These are phyloP conservation scores for Pseudopyricularia javanii DNA, from an alignment of 2,329 filamentous ascomycete species.

Conservation along the genomic window DNA sequence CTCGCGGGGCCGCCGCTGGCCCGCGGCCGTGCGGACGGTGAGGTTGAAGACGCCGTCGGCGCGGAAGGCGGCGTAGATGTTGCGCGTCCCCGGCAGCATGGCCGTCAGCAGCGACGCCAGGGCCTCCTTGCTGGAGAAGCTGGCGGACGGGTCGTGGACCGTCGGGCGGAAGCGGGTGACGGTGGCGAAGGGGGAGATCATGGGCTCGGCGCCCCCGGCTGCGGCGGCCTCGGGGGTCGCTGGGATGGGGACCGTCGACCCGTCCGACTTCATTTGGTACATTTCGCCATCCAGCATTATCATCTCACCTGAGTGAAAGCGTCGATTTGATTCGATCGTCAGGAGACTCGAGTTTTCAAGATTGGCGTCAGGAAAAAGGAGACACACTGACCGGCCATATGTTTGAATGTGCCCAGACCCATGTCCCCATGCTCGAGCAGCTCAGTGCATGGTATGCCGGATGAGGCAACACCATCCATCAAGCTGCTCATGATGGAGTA, in stretches of 20 bases:
- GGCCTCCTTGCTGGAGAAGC: slow-evolving; percentile 14
- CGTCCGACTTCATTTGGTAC: slow-evolving; percentile 22
- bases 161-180: slow-evolving; percentile 18
- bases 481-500: slow-evolving; percentile 21
- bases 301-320: slow-evolving; percentile 21
- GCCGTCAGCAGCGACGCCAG: slow-evolving; percentile 11
- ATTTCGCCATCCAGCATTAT: slow-evolving; percentile 18
- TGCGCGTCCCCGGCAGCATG: slow-evolving; percentile 14
- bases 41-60: slow-evolving; percentile 17
- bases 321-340: background rate
- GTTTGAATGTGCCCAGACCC: slow-evolving; percentile 20
- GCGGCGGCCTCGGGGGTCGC: slow-evolving; percentile 6
- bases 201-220: slow-evolving; percentile 7
- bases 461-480: slow-evolving; percentile 20
- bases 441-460: slow-evolving; percentile 15
- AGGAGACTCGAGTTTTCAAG: background rate
- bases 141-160: slow-evolving; percentile 3
- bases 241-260: slow-evolving; percentile 9
- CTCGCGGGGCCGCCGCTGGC: slow-evolving; percentile 15
- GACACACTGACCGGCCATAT: slow-evolving; percentile 10
- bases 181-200: slow-evolving; percentile 19
- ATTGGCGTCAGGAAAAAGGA: background rate
- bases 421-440: slow-evolving; percentile 19
- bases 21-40: slow-evolving; percentile 18
- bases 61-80: slow-evolving; percentile 17